A percentile compares a stretch with the other conserved stretches of the same genome.
Conservation (phyloP, 2,329 filamentous ascomycete genomes). For the Penicillium sp. region DNA sequence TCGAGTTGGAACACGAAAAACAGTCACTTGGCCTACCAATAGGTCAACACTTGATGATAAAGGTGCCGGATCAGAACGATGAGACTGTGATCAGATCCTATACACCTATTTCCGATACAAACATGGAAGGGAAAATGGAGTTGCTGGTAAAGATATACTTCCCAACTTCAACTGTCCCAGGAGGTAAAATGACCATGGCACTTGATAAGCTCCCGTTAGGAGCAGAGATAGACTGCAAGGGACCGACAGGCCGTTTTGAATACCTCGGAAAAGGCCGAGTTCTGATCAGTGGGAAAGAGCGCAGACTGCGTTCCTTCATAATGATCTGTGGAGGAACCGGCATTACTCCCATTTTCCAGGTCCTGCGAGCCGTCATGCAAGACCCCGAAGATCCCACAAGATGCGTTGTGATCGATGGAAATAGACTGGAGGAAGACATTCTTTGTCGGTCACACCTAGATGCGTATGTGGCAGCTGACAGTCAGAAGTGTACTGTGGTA, state of each 20-base stretch:
- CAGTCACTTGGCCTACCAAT: slow-evolving; percentile 72
- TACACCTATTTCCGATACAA: slow-evolving; percentile 68
- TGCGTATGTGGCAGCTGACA: slow-evolving; percentile 49
- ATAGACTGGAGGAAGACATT: slow-evolving; percentile 73
- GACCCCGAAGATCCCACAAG: slow-evolving; percentile 58
- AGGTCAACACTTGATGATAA: slow-evolving; percentile 82
- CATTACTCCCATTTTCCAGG: slow-evolving; percentile 86
- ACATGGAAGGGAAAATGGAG: slow-evolving; percentile 59
- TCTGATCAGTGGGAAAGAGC: slow-evolving; percentile 51
- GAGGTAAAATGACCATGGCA: slow-evolving; percentile 76
- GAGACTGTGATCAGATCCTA: slow-evolving; percentile 79
- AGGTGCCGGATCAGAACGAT: slow-evolving; percentile 61
- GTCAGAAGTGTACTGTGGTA: slow-evolving; percentile 54
- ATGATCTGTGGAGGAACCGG: slow-evolving; percentile 90
- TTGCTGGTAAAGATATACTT: slow-evolving; percentile 80
- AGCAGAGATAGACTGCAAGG: slow-evolving; percentile 75
- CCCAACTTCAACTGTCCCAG: slow-evolving; percentile 51
- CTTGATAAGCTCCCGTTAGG: slow-evolving; percentile 68
- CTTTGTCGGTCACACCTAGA: slow-evolving; percentile 70
- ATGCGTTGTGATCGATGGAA: slow-evolving; percentile 73
- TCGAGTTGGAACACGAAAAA: slow-evolving; percentile 64
- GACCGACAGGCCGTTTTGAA: slow-evolving; percentile 77
- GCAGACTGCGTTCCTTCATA: slow-evolving; percentile 61
- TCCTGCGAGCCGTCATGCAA: slow-evolving; percentile 66
- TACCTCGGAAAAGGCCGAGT: slow-evolving; percentile 66